Base-by-base conservation (phyloP, 2,329 filamentous ascomycete species). In the Alternaria sp. region DNA sequence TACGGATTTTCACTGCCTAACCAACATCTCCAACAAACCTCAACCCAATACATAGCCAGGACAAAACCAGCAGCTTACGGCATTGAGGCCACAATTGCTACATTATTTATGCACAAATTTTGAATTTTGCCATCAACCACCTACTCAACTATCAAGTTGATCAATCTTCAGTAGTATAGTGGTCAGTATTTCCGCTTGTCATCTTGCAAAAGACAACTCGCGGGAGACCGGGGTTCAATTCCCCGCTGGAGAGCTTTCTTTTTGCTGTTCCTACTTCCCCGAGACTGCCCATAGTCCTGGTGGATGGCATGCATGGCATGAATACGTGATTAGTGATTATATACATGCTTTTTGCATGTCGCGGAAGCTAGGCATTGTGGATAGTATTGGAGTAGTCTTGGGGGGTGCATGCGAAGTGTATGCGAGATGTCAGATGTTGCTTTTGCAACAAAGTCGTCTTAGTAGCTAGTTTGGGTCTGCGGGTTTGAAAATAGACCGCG, bases 131-230 rank as follows among this genome's bases (percentile, higher is more conserved):
- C 49, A 52, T 23, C 49, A 40, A 36, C 17, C 49, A 52, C 15
- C 49, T 52, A 52, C 49, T 52, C 49, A 52, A 17, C 49, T 11
- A n/a, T 36, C 7, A 23, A 21, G 49, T 40, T 52, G 49, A 11
- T 36, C 49, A n/a, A 17, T 52, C 49, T 52, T 52, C 49, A 52
- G 49, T 52, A 52, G 49, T 52, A 52, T 52, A 52, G 49, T 52
- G 49, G 49, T 52, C 49, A 52, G 49, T 52, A 52, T 52, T 52
- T 52, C 49, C 49, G 49, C 28, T 52, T 52, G 49, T 52, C 49
- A 52, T 32, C 28, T 21, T 40, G 36, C 19, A 19, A 52, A 15
- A 15, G 49, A 32, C 49, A 52, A 52, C 28, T 23, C 49, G 49
- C 49, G 49, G 49, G 49, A 52, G 49, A 52, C 49, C 49, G 30